Base-by-base conservation (phyloP, 352 stramenopile species). In the Pelagophyceae sp. region DNA sequence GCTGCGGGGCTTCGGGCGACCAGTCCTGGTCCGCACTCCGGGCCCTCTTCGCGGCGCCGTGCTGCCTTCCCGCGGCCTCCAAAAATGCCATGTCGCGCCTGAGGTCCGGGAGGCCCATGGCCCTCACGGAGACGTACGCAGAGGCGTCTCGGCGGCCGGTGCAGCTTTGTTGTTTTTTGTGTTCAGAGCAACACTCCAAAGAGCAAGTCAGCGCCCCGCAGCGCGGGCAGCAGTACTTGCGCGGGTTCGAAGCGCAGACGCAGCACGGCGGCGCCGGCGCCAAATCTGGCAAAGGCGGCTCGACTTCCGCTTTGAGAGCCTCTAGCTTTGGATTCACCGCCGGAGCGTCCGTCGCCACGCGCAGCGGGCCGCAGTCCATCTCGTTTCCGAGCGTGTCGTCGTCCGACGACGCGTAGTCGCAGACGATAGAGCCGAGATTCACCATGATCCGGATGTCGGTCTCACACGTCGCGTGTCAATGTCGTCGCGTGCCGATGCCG, bases 171-270 rank as follows among this genome's bases (percentile, higher is more conserved):
- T 27, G n/a, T 15, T 27, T 6, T 31, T 71, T 71, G 61, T 71
- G 61, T 19, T 3, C n/a, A 3, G 31, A 6, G 61, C 61, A 71
- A 31, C 61, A 71, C 15, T 17, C 61, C 61, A 71, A 29, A 3
- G 61, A 71, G 61, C 61, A 71, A 1, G n/a, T 71, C 61, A 71
- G 29, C 29, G 15, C 19, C n/a, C n/a, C 61, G 31, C 61, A 71
- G 3, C 61, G 61, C 61, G 61, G 61, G 61, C 61, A 71, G 31
- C 61, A 71, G 33, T 71, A 71, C 31, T 71, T 71, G n/a, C 61
- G 27, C n/a, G 61, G 61, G 3, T 38, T 27, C 15, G 3, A 31
- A 25, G 3, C 15, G 61, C 61, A 71, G 15, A 71, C n/a, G n/a
- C 38, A 15, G 61, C 61, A 71, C 15, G 27, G 29, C 61, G 61